A percentile compares a stretch with the other conserved stretches of the same genome.
Evolutionary conservation across 83 land plant species (phyloP).

Genomic region (Picea mariana): DNA sequence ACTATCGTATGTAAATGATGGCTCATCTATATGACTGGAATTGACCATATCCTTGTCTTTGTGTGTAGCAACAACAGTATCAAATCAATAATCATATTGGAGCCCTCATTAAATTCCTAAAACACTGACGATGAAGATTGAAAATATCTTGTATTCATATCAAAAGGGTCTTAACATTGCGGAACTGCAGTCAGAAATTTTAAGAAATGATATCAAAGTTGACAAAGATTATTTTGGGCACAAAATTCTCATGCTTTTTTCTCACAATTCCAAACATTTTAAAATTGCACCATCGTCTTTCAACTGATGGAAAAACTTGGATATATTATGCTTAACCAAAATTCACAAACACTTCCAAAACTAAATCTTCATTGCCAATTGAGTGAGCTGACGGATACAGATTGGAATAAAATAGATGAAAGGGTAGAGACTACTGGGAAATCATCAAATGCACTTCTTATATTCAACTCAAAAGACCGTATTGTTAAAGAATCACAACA

Average conservation of each 20-base stretch:
- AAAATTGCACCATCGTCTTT: slow-evolving; percentile 11
- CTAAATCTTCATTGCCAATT: neutral
- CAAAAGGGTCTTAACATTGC: slow-evolving; percentile 40
- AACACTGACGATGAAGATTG: slow-evolving; percentile 25
- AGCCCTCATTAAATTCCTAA: slow-evolving; percentile 34
- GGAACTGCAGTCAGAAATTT: slow-evolving; percentile 33
- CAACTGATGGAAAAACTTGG: slow-evolving; percentile 21
- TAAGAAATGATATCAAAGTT: slow-evolving; percentile 16
- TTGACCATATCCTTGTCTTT: too few relatives aligned
- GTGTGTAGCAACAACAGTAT: too few relatives aligned
- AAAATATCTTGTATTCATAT: slow-evolving; percentile 29
- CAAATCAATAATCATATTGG: neutral
- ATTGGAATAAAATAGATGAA: neutral
- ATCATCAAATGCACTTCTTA: neutral
- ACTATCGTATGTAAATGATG: too few relatives aligned
- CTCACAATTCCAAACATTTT: slow-evolving; percentile 37
- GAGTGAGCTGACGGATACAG: neutral
- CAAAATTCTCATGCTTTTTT: slow-evolving; percentile 44
- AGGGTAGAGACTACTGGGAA: neutral
- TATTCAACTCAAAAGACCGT: neutral
- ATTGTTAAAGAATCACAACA: neutral
- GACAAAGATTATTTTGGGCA: slow-evolving; percentile 55
- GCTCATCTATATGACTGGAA: too few relatives aligned
- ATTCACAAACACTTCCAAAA: slow-evolving; percentile 12
- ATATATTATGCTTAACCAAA: slow-evolving; percentile 17